Percentiles rank a stretch among this genome's conserved stretches.
phyloP scores from a whole-genome alignment of 768 basidiomycete genomes.

The Boletus barrowsii region DNA sequence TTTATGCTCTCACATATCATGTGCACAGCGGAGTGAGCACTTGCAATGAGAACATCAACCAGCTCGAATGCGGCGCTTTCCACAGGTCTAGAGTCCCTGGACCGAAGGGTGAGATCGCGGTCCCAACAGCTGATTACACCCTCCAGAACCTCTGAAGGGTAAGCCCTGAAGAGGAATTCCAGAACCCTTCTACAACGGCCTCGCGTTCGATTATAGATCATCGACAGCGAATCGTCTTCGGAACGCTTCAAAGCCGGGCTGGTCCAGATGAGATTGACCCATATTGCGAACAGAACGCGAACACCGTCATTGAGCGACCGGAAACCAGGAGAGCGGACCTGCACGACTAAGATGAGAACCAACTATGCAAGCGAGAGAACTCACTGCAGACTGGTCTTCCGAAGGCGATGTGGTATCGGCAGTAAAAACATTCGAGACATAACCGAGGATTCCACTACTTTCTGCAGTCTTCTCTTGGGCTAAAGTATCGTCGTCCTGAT shows the following conservation, averaged over 20 bases:
- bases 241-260: conserved; percentile 45
- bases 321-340: conserved; percentile 72
- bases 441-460: conserved; percentile 73
- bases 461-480: conserved; percentile 54
- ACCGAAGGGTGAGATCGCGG: conserved; percentile 47
- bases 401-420: conserved; percentile 52
- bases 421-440: conserved; percentile 89
- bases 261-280: conserved; percentile 59
- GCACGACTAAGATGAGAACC: conserved; percentile 1
- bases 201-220: conserved; percentile 66
- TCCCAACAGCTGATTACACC: conserved; percentile 83
- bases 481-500: conserved; percentile 55
- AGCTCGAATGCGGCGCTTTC: conserved; percentile 71
- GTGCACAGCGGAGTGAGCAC: conserved; percentile 82
- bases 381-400: conserved; percentile 60
- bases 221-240: conserved; percentile 62
- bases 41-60: conserved; percentile 78
- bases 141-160: conserved; percentile 80
- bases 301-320: conserved; percentile 78
- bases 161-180: conserved; percentile 81
- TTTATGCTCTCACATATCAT: conserved; percentile 85
- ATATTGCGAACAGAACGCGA: conserved; percentile 71
- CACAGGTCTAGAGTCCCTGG: conserved; percentile 37
- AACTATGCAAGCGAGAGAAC: conserved; percentile 21
- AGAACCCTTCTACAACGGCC: conserved; percentile 73